Evolutionary conservation across 805 yeast species (phyloP).

Genomic region (Jamesozyma spencerorum): DNA sequence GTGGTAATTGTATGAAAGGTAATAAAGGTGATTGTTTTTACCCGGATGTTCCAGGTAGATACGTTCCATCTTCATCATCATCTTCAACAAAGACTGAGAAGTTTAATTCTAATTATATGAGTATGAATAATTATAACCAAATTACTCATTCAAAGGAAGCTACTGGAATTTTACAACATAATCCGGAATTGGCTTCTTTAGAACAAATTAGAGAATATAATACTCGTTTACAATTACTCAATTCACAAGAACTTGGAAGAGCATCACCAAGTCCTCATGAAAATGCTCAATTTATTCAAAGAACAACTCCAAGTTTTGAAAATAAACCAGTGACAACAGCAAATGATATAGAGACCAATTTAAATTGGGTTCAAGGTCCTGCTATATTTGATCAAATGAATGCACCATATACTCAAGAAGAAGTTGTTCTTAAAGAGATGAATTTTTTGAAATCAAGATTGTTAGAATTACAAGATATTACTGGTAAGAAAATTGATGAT

Average conservation of each 20-base stretch:
- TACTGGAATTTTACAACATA: conserved; percentile 5
- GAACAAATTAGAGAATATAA: conserved; percentile 27
- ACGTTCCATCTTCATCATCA: conserved; percentile 13
- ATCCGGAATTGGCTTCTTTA: conserved; percentile 22
- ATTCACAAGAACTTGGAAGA: conserved; percentile 12
- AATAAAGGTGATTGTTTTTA: conserved; percentile 23
- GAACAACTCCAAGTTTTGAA: conserved; percentile 17
- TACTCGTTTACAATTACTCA: conserved; percentile 21
- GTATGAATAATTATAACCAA: not conserved
- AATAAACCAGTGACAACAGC: conserved; percentile 19
- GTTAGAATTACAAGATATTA: conserved; percentile 24
- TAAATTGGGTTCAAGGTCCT: conserved; percentile 28
- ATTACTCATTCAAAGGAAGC: conserved; percentile 6
- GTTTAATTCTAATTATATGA: not conserved
- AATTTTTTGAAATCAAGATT: conserved; percentile 21
- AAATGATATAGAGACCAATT: conserved; percentile 11
- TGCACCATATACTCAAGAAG: conserved; percentile 19
- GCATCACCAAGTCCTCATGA: conserved; percentile 15
- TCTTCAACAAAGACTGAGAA: conserved; percentile 2
- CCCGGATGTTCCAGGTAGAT: conserved; percentile 25
- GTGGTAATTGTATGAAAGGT: conserved; percentile 31
- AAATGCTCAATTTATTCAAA: conserved; percentile 20
- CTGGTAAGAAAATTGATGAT: conserved; percentile 17
- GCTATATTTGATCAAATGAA: conserved; percentile 23
- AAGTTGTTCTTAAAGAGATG: conserved; percentile 22